These are phyloP conservation scores for Lachancea mirantina DNA, from an alignment of 805 yeast species.

Conservation along the genomic window DNA sequence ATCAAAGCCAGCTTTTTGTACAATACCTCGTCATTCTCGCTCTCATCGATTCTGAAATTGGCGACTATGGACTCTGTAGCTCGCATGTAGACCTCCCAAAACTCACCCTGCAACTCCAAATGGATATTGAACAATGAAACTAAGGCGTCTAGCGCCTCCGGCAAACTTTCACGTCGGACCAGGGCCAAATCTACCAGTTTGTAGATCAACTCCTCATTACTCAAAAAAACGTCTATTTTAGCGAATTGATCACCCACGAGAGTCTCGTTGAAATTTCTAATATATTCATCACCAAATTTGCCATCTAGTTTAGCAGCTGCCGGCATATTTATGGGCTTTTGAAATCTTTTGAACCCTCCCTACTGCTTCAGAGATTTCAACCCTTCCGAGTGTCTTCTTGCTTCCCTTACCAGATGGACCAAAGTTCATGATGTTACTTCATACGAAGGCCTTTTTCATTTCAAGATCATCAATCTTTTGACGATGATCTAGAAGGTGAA, in stretches of 20 bases:
- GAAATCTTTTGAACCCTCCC: too few relatives aligned
- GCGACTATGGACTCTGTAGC: constrained; percentile 11
- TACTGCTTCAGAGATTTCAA: too few relatives aligned
- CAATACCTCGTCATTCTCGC: not conserved
- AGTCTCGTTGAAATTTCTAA: constrained; percentile 11
- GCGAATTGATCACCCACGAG: constrained; percentile 19
- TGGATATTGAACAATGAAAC: too few relatives aligned
- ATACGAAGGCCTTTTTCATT: too few relatives aligned
- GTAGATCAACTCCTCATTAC: constrained; percentile 7
- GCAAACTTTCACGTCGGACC: constrained; percentile 4
- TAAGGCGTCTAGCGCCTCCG: constrained; percentile 20
- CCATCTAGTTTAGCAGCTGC: too few relatives aligned
- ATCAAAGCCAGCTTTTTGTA: constrained; percentile 18
- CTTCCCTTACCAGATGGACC: too few relatives aligned
- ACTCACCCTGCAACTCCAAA: constrained; percentile 17
- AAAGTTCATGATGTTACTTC: too few relatives aligned
- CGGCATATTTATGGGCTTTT: too few relatives aligned
- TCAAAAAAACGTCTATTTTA: constrained; percentile 12
- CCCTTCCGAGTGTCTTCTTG: too few relatives aligned
- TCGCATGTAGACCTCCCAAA: constrained; percentile 14
- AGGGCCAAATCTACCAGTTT: constrained; percentile 9
- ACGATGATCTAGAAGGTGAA: too few relatives aligned
- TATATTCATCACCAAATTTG: too few relatives aligned
- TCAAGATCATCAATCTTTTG: too few relatives aligned
- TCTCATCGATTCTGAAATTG: not conserved